Evolutionary conservation across 208 protist genomes (phyloP).

Genomic region (Endotrypanum monterogeii): DNA sequence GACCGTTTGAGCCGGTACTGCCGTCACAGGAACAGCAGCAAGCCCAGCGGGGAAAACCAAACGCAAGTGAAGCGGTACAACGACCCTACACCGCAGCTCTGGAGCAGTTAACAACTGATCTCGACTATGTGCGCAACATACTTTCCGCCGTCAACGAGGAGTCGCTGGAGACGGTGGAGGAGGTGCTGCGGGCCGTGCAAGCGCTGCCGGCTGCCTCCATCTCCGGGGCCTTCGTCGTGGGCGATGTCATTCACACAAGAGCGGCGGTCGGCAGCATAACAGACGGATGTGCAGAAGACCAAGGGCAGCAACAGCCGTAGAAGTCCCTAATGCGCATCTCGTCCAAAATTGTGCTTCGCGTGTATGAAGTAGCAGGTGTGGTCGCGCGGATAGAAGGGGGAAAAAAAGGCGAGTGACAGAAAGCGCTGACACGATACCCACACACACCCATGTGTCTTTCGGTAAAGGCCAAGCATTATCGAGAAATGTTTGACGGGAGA

Average conservation of each 20-base stretch:
- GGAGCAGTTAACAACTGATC: slow-evolving; percentile 66
- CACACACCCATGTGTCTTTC: too few relatives aligned
- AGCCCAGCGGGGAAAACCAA: not conserved
- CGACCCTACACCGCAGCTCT: slow-evolving; percentile 36
- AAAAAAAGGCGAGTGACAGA: too few relatives aligned
- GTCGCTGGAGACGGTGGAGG: slow-evolving; percentile 52
- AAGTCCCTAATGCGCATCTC: too few relatives aligned
- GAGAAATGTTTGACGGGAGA: too few relatives aligned
- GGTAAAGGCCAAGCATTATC: too few relatives aligned
- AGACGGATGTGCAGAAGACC: not conserved
- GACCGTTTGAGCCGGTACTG: slow-evolving; percentile 24
- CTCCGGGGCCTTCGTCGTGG: slow-evolving; percentile 9
- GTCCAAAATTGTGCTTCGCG: too few relatives aligned
- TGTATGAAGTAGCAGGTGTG: too few relatives aligned
- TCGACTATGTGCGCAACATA: slow-evolving; percentile 77
- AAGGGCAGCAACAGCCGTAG: not conserved
- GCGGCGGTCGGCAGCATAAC: not conserved
- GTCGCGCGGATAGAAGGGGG: too few relatives aligned
- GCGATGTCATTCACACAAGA: slow-evolving; percentile 12
- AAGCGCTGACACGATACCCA: too few relatives aligned
- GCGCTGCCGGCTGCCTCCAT: slow-evolving; percentile 25
- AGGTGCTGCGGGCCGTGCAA: slow-evolving; percentile 38
- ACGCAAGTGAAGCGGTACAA: not conserved
- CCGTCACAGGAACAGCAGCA: not conserved
- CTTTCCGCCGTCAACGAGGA: slow-evolving; percentile 80